Conservation (phyloP, 176 grass and related monocot genomes). For the Avena atlantica region DNA sequence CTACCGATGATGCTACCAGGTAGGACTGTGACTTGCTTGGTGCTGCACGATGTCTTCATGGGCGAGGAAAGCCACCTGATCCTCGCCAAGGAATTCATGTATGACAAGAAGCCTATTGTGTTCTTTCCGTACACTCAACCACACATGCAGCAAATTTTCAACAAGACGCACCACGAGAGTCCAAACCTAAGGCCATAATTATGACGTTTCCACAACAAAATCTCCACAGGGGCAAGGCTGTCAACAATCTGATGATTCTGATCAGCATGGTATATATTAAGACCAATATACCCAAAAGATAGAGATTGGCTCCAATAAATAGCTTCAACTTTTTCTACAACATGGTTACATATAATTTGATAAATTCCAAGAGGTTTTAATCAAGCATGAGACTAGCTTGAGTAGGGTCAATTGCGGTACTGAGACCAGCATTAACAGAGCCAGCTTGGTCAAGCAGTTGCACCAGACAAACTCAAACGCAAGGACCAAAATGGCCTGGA, state of each 20-base stretch:
- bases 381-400: background rate
- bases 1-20: background rate
- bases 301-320: constrained; percentile 8
- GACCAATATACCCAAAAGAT: background rate
- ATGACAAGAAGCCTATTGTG: background rate
- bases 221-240: too few species aligned
- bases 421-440: background rate
- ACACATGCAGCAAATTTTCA: background rate
- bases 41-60: background rate
- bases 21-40: background rate
- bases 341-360: background rate
- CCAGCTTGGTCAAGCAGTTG: background rate
- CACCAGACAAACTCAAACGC: background rate
- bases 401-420: background rate
- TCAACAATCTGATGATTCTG: background rate
- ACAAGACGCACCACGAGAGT: background rate
- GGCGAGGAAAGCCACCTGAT: background rate
- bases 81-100: background rate
- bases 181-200: background rate
- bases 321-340: background rate
- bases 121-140: background rate
- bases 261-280: constrained; percentile 12
- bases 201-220: too few species aligned
- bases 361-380: background rate
- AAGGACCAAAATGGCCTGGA: background rate